Conservation (phyloP, 495 filamentous ascomycete genomes). For the Penicillium psychrofluorescens region DNA sequence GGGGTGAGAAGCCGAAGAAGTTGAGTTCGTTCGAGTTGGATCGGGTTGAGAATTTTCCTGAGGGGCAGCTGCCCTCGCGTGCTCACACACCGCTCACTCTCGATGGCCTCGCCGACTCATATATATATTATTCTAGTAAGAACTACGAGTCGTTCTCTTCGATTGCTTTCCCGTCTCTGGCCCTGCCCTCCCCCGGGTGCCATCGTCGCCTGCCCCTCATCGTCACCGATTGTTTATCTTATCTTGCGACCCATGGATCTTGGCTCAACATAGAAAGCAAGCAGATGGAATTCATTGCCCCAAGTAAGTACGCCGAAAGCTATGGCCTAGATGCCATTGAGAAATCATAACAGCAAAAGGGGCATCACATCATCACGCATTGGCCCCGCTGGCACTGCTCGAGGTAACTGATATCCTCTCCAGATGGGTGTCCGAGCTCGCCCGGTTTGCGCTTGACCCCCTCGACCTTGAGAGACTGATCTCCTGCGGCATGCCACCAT, state of each 20-base stretch:
- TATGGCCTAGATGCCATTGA: neutral
- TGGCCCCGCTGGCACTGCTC: constrained; percentile 49
- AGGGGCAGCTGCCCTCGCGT: neutral
- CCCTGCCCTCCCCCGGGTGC: no score
- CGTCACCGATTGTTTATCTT: constrained; percentile 22
- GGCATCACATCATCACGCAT: constrained; percentile 46
- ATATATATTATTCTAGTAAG: no score
- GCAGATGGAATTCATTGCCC: no score
- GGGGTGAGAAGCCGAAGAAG: constrained; percentile 8
- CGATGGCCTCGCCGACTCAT: no score
- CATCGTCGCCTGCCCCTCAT: constrained; percentile 11
- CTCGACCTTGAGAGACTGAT: constrained; percentile 71
- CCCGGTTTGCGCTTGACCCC: constrained; percentile 60
- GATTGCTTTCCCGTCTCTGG: no score
- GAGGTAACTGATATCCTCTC: constrained; percentile 57
- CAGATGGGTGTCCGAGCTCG: constrained; percentile 19
- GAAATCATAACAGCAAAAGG: neutral
- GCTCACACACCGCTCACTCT: constrained; percentile 6
- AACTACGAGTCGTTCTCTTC: no score
- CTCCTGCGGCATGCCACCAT: constrained; percentile 87
- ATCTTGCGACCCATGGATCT: constrained; percentile 12
- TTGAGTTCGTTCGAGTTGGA: constrained; percentile 8
- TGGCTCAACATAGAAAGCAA: no score
- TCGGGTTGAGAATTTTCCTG: constrained; percentile 18
- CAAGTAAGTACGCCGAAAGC: no score